Percentiles rank a stretch among this genome's conserved stretches.
phyloP scores from a whole-genome alignment of 768 basidiomycete species.

The Rhodotorula graminis region DNA sequence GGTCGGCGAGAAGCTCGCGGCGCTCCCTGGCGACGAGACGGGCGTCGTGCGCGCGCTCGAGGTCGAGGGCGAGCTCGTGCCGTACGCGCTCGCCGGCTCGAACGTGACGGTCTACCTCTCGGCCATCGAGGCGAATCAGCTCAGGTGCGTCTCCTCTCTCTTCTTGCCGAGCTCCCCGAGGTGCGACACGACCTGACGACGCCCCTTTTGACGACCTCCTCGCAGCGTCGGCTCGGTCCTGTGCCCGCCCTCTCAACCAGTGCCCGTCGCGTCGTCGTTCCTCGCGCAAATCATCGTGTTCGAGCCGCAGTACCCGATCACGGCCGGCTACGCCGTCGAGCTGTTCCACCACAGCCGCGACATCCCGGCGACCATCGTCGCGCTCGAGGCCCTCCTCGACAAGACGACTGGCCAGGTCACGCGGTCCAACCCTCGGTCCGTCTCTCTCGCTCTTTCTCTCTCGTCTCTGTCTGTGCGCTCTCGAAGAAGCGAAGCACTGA shows the following conservation, averaged over 20 bases:
- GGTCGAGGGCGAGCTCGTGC: conserved; percentile 66
- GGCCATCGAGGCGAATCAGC: conserved; percentile 74
- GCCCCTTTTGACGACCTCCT: not conserved
- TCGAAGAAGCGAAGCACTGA: too few relatives aligned
- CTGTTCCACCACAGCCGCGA: conserved; percentile 91
- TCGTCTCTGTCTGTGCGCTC: not conserved
- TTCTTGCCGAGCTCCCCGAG: too few relatives aligned
- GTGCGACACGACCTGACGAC: not conserved
- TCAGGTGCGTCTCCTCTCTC: conserved; percentile 48
- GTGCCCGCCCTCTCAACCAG: conserved; percentile 65
- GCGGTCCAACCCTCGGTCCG: conserved; percentile 76
- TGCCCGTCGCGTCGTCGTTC: conserved; percentile 73
- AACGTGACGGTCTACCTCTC: conserved; percentile 82
- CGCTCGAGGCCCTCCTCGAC: conserved; percentile 73
- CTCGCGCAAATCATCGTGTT: conserved; percentile 87
- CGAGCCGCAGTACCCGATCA: conserved; percentile 84
- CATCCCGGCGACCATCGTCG: conserved; percentile 80
- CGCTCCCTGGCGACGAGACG: conserved; percentile 87
- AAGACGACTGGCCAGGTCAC: conserved; percentile 66
- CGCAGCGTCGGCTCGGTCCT: conserved; percentile 76
- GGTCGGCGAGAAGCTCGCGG: conserved; percentile 78
- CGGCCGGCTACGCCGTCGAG: conserved; percentile 79
- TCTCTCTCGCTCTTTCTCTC: not conserved
- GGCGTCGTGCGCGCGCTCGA: conserved; percentile 79
- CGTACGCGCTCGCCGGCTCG: conserved; percentile 85